Evolutionary conservation across 441 rosid genomes (phyloP).

Genomic region (Cnidoscolus chayamansa): DNA sequence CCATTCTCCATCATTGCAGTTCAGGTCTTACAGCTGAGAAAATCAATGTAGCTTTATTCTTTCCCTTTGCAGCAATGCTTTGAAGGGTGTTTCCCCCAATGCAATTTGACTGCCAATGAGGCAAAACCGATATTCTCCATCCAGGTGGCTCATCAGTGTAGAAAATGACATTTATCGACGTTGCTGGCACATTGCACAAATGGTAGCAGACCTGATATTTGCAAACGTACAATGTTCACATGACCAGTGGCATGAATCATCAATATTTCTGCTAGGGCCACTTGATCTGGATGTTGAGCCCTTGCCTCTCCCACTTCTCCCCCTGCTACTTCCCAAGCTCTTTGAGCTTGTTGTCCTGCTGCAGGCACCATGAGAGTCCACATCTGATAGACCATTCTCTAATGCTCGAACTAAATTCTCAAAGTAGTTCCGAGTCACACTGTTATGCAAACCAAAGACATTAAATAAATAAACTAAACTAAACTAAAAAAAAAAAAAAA

Average conservation of each 20-base stretch:
- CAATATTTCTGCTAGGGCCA: slow-evolving; percentile 41
- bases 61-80: slow-evolving; percentile 14
- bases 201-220: slow-evolving; percentile 48
- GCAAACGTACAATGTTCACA: slow-evolving; percentile 85
- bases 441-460: slow-evolving; percentile 28
- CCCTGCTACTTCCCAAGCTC: slow-evolving; percentile 52
- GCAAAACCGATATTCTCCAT: slow-evolving; percentile 2
- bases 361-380: slow-evolving; percentile 56
- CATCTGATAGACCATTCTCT: slow-evolving; percentile 92
- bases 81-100: slow-evolving; percentile 3
- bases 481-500: neutral
- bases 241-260: slow-evolving; percentile 72
- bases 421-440: slow-evolving; percentile 87
- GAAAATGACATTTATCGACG: slow-evolving; percentile 32
- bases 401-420: slow-evolving; percentile 88
- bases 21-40: slow-evolving; percentile 3
- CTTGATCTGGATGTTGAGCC: slow-evolving; percentile 65
- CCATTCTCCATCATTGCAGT: slow-evolving; percentile 10
- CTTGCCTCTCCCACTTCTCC: slow-evolving; percentile 50
- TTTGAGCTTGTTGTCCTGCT: slow-evolving; percentile 65
- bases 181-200: slow-evolving; percentile 80
- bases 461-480: too few relatives aligned
- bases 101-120: slow-evolving; percentile 10
- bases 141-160: neutral
- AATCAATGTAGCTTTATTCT: slow-evolving; percentile 8